Evolutionary conservation across 495 filamentous ascomycete genomes (phyloP), one percentile per base, ranked within the genome.

Genomic region (Tuber melanosporum): DNA sequence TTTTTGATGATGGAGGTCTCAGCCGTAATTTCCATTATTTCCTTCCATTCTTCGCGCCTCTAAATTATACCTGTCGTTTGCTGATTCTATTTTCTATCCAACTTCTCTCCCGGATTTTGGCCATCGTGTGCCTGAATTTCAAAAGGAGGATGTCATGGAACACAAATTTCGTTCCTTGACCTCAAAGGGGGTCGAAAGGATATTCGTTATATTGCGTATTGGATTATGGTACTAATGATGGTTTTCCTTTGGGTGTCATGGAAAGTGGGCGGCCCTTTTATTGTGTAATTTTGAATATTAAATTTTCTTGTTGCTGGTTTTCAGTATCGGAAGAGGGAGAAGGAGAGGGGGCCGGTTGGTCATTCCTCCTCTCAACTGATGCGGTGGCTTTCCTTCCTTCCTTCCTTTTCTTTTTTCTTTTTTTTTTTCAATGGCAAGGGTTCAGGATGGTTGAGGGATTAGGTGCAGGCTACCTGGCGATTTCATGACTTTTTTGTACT

Each of bases 191-290:
- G 26, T 15, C 26, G 26, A 66, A 36, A 66, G 26, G 57, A 66
- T 66, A 36, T 66, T 36, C 26, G 32, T 66, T 66, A 66, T 66
- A 66, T n/a, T 66, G 57, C 57, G 57, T 36, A 66, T 66, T 66
- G 57, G 57, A 36, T 66, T 66, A 66, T 36, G 57, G 57, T 36
- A 36, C 57, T 66, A 66, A 36, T 66, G 57, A 14, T 36, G 26
- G 57, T 66, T 66, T 36, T 36, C 26, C 57, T 66, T 36, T 36
- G 57, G 26, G 57, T 66, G 57, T 66, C 3, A 66, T 66, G 57
- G 57, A 32, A 57, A 12, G 52, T 57, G 57, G 57, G 57, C 26
- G 26, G 57, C 52, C 52, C 32, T 62, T 62, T 62, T 62, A 62
- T 32, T 62, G n/a, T 62, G 52, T 62, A 62, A 36, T 66, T 36